Base-by-base conservation (phyloP, 2,329 filamentous ascomycete species). In the Aspergillus pseudoglaucus region DNA sequence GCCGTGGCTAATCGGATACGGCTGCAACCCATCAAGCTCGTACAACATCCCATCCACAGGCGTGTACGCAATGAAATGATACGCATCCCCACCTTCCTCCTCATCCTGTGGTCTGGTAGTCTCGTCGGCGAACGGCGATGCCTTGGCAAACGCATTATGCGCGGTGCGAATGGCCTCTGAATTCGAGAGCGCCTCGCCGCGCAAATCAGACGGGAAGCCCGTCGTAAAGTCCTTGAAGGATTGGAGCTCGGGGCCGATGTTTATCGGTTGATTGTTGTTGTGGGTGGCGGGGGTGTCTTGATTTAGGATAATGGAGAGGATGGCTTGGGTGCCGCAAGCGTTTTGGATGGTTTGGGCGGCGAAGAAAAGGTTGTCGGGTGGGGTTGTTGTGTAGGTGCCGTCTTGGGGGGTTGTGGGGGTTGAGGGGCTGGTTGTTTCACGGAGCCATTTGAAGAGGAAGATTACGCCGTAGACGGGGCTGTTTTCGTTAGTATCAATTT, bases 301-400 rank as follows among this genome's bases (percentile, higher is more conserved):
- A 74, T 98, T 98, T 57, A 98, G 76, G 27, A 97, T 79, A 47
- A 97, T 88, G 46, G 87, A 93, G 37, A 98, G 81, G 42, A 98
- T 81, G 3, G 93, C 93, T 69, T 98, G 93, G 14, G 93, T 98
- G 40, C 90, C 93, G 72, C 93, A 98, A 6, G 93, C 93, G 70
- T 98, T 98, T 71, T 97, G 91, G 66, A 98, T 98, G 3, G 91
- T 97, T 74, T 98, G 93, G 25, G 85, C 84, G 3, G 93, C 93
- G 71, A 98, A 98, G 78, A 95, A 98, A 60, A 95, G 78, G 54
- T 80, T 77, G 53, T 89, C 83, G 15, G 86, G 76, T 12, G 89
- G 88, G 14, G 76, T 77, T 58, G 82, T 75, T 72, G 96, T 90
- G 68, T 88, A 95, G 30, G 74, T 76, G 52, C 93, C 93, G 67